Percentiles rank a stretch among this genome's conserved stretches.
phyloP scores from a whole-genome alignment of 2,329 filamentous ascomycete genomes.

The Colletotrichum aenigma region DNA sequence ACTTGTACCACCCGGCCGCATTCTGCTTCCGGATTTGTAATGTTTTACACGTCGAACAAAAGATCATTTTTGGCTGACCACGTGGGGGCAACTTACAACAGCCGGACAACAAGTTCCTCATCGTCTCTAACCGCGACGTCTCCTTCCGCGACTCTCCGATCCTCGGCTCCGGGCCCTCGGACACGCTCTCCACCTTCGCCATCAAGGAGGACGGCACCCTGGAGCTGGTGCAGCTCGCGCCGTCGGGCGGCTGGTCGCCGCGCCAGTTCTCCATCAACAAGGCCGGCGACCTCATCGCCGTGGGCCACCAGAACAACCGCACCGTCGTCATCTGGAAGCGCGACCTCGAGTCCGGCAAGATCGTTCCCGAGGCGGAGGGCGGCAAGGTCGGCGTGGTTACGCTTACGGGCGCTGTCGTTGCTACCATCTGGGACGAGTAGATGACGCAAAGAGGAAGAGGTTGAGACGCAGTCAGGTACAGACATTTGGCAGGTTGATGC shows the following conservation, averaged over 20 bases:
- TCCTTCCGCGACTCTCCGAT: conserved; percentile 21
- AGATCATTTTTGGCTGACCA: not conserved
- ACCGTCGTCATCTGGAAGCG: conserved; percentile 22
- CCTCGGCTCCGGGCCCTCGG: conserved; percentile 20
- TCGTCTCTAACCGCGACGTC: conserved; percentile 19
- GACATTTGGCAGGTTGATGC: not conserved
- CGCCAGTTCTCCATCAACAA: conserved; percentile 23
- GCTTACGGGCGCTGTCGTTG: conserved; percentile 21
- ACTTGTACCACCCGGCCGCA: not conserved
- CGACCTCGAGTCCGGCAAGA: conserved; percentile 19
- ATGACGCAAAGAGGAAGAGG: not conserved
- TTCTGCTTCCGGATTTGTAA: conserved; percentile 2
- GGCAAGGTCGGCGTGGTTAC: conserved; percentile 21
- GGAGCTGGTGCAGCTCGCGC: conserved; percentile 19
- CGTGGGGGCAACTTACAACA: not conserved
- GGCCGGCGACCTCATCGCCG: conserved; percentile 15
- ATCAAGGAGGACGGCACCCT: conserved; percentile 21
- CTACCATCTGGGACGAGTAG: conserved; percentile 22
- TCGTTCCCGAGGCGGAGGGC: conserved; percentile 21
- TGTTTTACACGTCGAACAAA: not conserved
- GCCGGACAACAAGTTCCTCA: conserved; percentile 15
- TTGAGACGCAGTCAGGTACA: not conserved
- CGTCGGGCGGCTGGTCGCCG: conserved; percentile 20
- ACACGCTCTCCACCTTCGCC: conserved; percentile 20
- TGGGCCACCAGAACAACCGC: conserved; percentile 21